Evolutionary conservation across 1,284 basidiomycete species (phyloP).

Genomic region (Cryptococcus sp.): DNA sequence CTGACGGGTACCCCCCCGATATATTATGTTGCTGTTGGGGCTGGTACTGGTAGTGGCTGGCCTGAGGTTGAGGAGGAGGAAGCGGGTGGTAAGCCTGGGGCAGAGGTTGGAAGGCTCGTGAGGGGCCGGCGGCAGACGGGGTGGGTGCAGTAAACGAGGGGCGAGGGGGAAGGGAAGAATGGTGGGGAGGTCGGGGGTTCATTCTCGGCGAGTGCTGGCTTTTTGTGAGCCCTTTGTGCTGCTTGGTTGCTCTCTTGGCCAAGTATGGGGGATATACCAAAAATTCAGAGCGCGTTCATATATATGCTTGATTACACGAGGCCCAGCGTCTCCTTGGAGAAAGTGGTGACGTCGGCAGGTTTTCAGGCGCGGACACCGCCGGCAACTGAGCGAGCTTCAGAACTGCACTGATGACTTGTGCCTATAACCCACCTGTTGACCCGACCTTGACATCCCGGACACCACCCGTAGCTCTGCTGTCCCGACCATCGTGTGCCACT

Average conservation of each 20-base stretch:
- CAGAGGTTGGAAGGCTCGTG: constrained; percentile 1
- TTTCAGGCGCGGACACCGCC: too few species aligned
- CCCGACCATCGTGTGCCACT: too few species aligned
- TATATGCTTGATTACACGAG: too few species aligned
- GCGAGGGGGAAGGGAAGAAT: constrained; percentile 6
- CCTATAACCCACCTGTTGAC: too few species aligned
- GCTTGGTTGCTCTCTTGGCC: too few species aligned
- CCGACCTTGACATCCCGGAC: too few species aligned
- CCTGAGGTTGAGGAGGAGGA: constrained; percentile 3
- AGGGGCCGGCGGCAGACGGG: constrained; percentile 5
- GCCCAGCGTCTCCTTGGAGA: not conserved
- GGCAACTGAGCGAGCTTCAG: too few species aligned
- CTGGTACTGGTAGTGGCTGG: not conserved
- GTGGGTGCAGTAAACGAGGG: constrained; percentile 5
- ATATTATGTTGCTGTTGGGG: constrained; percentile 2
- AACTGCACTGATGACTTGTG: too few species aligned
- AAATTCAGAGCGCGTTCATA: too few species aligned
- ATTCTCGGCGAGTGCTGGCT: not conserved
- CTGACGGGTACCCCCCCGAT: constrained; percentile 1
- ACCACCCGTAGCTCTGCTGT: too few species aligned
- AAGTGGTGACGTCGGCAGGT: constrained; percentile 2
- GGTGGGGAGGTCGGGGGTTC: constrained; percentile 4
- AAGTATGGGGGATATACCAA: too few species aligned
- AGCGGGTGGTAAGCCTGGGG: not conserved
- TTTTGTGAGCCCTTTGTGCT: too few species aligned